A percentile compares a stretch with the other conserved stretches of the same genome.
These are phyloP conservation scores for Alternaria solani DNA, from an alignment of 2,329 filamentous ascomycete species.

Conservation along the genomic window DNA sequence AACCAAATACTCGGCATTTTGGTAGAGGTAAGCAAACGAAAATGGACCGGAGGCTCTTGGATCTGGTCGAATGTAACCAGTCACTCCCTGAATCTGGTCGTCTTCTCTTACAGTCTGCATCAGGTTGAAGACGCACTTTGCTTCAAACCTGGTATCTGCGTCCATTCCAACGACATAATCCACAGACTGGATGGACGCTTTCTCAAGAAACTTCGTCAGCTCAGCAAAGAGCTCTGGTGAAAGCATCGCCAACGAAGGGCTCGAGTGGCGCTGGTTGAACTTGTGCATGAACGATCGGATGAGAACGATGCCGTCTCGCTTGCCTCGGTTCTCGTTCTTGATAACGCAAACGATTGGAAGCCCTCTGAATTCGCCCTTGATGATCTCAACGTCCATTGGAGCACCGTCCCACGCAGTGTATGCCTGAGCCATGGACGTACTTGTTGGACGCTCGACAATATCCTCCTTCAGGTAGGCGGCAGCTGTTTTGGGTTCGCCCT, in stretches of 20 bases:
- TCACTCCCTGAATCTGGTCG: constrained; percentile 2
- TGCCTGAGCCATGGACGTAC: neutral
- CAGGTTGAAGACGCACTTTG: constrained; percentile 2
- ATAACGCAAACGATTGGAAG: constrained; percentile 10
- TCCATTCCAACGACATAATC: constrained; percentile 12
- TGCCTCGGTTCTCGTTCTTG: constrained; percentile 15
- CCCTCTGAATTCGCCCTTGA: constrained; percentile 11
- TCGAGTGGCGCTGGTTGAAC: constrained; percentile 7
- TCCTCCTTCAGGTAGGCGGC: constrained; percentile 12
- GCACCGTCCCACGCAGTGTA: constrained; percentile 11
- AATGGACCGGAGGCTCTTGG: neutral
- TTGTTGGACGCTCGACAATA: constrained; percentile 5
- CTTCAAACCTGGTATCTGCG: constrained; percentile 11
- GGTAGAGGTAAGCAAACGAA: constrained; percentile 6
- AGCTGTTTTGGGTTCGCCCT: constrained; percentile 10
- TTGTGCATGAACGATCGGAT: constrained; percentile 10
- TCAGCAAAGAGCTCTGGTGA: constrained; percentile 4
- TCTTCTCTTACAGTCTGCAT: constrained; percentile 12
- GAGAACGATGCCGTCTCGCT: constrained; percentile 11
- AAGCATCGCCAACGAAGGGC: constrained; percentile 4
- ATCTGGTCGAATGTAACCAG: constrained; percentile 9
- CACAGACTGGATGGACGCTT: neutral
- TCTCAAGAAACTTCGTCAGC: constrained; percentile 1
- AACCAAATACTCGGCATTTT: constrained; percentile 14
- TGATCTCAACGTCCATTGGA: constrained; percentile 5